These are phyloP conservation scores for Trichocladium antarcticum DNA, from an alignment of 495 filamentous ascomycete species.

Conservation along the genomic window DNA sequence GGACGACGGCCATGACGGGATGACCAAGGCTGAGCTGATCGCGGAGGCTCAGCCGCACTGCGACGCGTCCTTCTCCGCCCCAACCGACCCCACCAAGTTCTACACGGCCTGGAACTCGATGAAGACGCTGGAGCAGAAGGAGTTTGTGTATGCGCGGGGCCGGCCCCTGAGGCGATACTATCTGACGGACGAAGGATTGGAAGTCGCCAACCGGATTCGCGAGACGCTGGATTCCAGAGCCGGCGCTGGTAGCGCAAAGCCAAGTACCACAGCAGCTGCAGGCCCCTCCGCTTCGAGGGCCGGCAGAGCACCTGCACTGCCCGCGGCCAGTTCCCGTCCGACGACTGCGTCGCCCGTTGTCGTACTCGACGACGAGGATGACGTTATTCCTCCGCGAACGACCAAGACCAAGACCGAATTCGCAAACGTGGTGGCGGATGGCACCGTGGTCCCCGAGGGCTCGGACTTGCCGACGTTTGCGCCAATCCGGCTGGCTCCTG, in stretches of 20 bases:
- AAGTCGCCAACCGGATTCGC: slow-evolving; percentile 58
- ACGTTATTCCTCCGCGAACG: slow-evolving; percentile 1
- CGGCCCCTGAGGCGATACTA: slow-evolving; percentile 56
- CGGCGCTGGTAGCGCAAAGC: not conserved
- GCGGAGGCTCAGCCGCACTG: slow-evolving; percentile 61
- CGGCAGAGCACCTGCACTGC: not conserved
- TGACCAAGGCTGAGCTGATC: slow-evolving; percentile 61
- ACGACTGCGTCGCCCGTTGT: not conserved
- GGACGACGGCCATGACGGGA: slow-evolving; percentile 49
- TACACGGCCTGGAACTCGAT: slow-evolving; percentile 84
- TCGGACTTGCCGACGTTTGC: slow-evolving; percentile 39
- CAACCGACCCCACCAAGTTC: slow-evolving; percentile 53
- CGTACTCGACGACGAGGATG: slow-evolving; percentile 7
- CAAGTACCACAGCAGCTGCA: not conserved
- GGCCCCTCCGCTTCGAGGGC: not conserved
- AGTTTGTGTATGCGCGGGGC: slow-evolving; percentile 61
- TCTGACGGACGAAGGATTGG: slow-evolving; percentile 70
- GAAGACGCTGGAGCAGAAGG: slow-evolving; percentile 64
- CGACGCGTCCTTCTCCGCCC: slow-evolving; percentile 63
- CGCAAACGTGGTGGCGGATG: slow-evolving; percentile 34
- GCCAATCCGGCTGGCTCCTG: slow-evolving; percentile 51
- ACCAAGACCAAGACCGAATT: slow-evolving; percentile 11
- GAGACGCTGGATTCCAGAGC: slow-evolving; percentile 17
- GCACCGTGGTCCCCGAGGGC: slow-evolving; percentile 22
- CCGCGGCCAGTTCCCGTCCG: not conserved